These are phyloP conservation scores for Leucocoprinus sp. DNA, from an alignment of 768 basidiomycete species.

Conservation along the genomic window DNA sequence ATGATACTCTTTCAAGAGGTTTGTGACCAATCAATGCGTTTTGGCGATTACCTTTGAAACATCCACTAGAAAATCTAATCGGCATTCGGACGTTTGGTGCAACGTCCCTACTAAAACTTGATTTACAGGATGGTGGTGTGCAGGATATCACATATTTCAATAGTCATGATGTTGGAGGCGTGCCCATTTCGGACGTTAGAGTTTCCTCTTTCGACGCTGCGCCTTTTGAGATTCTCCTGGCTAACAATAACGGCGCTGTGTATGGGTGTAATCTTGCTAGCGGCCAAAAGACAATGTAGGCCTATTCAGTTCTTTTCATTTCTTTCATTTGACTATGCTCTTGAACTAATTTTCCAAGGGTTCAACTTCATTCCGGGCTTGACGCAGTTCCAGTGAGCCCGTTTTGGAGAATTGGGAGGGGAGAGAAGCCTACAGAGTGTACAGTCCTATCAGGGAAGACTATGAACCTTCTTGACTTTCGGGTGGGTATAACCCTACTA, in stretches of 20 bases:
- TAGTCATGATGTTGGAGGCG: conserved; percentile 31
- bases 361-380: not conserved
- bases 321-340: not conserved
- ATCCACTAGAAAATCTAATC: conserved; percentile 21
- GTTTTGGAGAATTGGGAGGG: conserved; percentile 48
- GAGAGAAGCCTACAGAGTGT: conserved; percentile 26
- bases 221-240: conserved; percentile 29
- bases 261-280: conserved; percentile 35
- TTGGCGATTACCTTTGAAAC: not conserved
- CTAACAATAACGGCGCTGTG: conserved; percentile 45
- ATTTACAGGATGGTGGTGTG: conserved; percentile 19
- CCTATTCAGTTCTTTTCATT: not conserved
- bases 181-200: conserved; percentile 40
- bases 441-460: conserved; percentile 39
- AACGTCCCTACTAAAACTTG: conserved; percentile 32
- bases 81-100: conserved; percentile 41
- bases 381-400: conserved; percentile 15
- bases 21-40: not conserved
- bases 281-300: conserved; percentile 35
- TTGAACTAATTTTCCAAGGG: conserved; percentile 15
- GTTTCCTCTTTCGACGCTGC: conserved; percentile 21
- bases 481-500: conserved; percentile 33
- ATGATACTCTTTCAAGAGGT: not conserved
- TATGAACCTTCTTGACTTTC: conserved; percentile 42
- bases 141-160: conserved; percentile 23